Conservation (phyloP, 1,284 basidiomycete species). For the Rhizoctonia solani region DNA sequence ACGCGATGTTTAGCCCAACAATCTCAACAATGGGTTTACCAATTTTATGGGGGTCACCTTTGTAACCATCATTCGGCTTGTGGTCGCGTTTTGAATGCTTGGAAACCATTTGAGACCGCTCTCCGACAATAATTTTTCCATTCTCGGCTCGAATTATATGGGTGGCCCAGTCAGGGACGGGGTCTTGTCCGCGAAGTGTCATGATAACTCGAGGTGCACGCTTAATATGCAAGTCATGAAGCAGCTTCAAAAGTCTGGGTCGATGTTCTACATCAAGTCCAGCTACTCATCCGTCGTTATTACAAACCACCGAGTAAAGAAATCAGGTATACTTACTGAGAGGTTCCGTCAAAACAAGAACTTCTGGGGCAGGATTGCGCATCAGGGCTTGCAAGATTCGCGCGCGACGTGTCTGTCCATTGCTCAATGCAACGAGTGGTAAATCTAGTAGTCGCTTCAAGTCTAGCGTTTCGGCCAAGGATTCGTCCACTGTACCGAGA, state of each 20-base stretch:
- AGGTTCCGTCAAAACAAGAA: conserved; percentile 86
- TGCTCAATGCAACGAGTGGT: conserved; percentile 81
- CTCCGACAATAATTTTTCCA: conserved; percentile 54
- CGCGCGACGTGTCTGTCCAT: conserved; percentile 89
- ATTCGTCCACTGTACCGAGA: conserved; percentile 53
- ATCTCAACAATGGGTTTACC: conserved; percentile 61
- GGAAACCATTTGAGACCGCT: conserved; percentile 45
- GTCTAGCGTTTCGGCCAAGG: conserved; percentile 57
- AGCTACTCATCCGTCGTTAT: conserved; percentile 51
- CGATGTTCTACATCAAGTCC: conserved; percentile 71
- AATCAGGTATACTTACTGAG: conserved; percentile 58
- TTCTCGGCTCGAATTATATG: conserved; percentile 68
- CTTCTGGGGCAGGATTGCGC: conserved; percentile 55
- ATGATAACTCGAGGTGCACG: conserved; percentile 69
- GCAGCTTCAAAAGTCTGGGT: conserved; percentile 58
- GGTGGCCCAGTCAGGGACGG: conserved; percentile 81
- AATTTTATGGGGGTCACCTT: conserved; percentile 27
- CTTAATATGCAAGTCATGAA: conserved; percentile 61
- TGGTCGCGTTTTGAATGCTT: conserved; percentile 32
- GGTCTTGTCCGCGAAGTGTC: conserved; percentile 79
- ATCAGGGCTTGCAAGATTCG: conserved; percentile 82
- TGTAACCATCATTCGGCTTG: not conserved
- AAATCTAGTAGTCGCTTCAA: conserved; percentile 71
- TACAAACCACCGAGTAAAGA: conserved; percentile 37
- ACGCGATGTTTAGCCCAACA: conserved; percentile 70